Conservation (phyloP, 805 yeast species). For the Saturnispora serradocipensis region DNA sequence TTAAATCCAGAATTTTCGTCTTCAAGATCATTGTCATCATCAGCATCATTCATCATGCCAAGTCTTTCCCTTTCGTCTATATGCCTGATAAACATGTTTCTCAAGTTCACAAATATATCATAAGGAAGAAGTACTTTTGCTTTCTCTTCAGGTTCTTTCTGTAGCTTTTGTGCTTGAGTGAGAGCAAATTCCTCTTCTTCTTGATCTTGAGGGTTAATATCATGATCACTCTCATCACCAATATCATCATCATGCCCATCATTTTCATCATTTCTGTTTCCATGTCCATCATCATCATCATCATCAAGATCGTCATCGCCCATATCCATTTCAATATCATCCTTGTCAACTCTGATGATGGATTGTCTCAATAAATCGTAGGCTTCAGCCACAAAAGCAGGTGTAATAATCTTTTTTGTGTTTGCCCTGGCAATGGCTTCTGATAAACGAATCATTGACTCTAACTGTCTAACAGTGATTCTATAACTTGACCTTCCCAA, state of each 20-base stretch:
- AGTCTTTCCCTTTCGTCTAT: constrained; percentile 24
- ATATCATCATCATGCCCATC: constrained; percentile 1
- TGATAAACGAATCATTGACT: constrained; percentile 82
- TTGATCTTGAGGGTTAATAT: constrained; percentile 1
- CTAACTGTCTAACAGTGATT: constrained; percentile 95
- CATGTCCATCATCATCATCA: constrained; percentile 19
- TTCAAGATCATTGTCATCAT: constrained; percentile 26
- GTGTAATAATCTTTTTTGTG: constrained; percentile 80
- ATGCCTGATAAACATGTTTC: constrained; percentile 65
- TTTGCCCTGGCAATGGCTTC: constrained; percentile 98
- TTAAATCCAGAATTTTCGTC: constrained; percentile 28
- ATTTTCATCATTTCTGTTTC: constrained; percentile 13
- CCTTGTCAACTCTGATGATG: constrained; percentile 88
- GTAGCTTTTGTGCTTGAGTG: constrained; percentile 5
- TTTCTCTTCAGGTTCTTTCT: constrained; percentile 12
- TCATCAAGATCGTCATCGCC: constrained; percentile 32
- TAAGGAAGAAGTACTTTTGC: constrained; percentile 54
- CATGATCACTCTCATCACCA: no score
- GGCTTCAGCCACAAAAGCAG: constrained; percentile 86
- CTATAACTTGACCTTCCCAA: constrained; percentile 77
- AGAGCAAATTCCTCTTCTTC: constrained; percentile 9
- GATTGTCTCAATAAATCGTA: constrained; percentile 83
- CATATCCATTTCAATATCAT: constrained; percentile 82
- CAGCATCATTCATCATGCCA: constrained; percentile 47
- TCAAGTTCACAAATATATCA: constrained; percentile 78